Base-by-base conservation (phyloP, 768 basidiomycete genomes). In the Psilocybe cyanescens region DNA sequence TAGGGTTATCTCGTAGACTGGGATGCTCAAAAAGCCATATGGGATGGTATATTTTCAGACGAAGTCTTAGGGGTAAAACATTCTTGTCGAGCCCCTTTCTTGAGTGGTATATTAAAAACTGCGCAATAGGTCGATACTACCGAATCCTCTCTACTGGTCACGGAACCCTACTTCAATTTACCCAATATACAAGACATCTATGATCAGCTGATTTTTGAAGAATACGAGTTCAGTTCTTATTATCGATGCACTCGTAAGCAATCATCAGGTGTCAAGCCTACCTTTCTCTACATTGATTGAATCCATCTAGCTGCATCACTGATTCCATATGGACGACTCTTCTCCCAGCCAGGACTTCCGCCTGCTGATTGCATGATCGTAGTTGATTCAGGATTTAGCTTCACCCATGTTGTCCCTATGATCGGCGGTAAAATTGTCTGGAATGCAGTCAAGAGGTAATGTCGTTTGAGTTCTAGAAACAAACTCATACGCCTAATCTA, bases 171-270 rank as follows among this genome's bases (percentile, higher is more conserved):
- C 71, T 92, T 97, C 82, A 95, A 98, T 76, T 79, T 96, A 8
- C 92, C 94, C 28, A 95, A 94, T 70, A 85, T 97, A 11, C 93
- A 95, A 75, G 92, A 95, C 29, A 84, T 92, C 35, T 95, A 96
- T 68, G 96, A 99, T 72, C 94, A 98, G 74, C 91, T 99, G 71
- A 81, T 97, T 2, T 98, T 97, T 68, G 96, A 98, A 72, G 95
- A 98, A 76, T 99, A 95, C 77, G 95, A 96, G 68, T 97, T 97
- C 71, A 80, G 83, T 50, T 87, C 92, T 50, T 95, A 92, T 72
- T 81, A 85, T 69, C 85, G 95, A 30, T 88, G 87, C 70, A 86
- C 94, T 56, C 90, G 96, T 97, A 75, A 71, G 91, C 80, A 24
- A 46, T 39, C 57, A 55, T 57, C 46, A 59, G 16, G 44, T 50